Conservation (phyloP, 208 protist genomes). For the Lotmaria passim region DNA sequence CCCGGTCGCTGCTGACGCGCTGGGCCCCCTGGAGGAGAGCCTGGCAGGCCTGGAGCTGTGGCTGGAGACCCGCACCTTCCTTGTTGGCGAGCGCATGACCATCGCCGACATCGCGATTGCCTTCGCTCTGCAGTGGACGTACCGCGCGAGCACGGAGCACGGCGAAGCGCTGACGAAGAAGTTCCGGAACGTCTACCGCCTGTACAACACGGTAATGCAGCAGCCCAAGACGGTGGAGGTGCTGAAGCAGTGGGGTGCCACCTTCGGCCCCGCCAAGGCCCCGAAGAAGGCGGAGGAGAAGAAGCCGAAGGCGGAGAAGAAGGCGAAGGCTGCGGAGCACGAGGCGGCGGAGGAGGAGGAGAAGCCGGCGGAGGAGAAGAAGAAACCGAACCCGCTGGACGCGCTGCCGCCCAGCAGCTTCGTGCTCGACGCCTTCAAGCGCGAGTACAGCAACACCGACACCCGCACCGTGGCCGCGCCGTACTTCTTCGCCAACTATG, state of each 20-base stretch:
- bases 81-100: constrained; percentile 85
- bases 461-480: constrained; percentile 71
- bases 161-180: constrained; percentile 64
- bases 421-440: constrained; percentile 79
- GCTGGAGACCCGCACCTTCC: constrained; percentile 84
- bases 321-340: constrained; percentile 26
- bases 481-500: constrained; percentile 75
- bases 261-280: constrained; percentile 44
- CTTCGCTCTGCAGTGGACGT: constrained; percentile 64
- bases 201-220: constrained; percentile 85
- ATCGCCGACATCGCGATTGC: constrained; percentile 79
- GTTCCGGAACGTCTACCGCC: constrained; percentile 62
- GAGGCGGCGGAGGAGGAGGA: constrained; percentile 61
- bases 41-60: constrained; percentile 66
- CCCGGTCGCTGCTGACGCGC: constrained; percentile 34
- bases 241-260: constrained; percentile 53
- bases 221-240: constrained; percentile 73
- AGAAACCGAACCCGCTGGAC: constrained; percentile 77
- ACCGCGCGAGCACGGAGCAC: constrained; percentile 46
- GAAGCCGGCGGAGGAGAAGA: constrained; percentile 53
- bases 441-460: constrained; percentile 82
- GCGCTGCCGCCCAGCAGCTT: constrained; percentile 63
- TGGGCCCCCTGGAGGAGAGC: constrained; percentile 45
- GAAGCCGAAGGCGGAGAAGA: constrained; percentile 40
- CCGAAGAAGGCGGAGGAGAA: constrained; percentile 48